Base-by-base conservation (phyloP, 352 stramenopile species). In the Phytophthora pluvialis region DNA sequence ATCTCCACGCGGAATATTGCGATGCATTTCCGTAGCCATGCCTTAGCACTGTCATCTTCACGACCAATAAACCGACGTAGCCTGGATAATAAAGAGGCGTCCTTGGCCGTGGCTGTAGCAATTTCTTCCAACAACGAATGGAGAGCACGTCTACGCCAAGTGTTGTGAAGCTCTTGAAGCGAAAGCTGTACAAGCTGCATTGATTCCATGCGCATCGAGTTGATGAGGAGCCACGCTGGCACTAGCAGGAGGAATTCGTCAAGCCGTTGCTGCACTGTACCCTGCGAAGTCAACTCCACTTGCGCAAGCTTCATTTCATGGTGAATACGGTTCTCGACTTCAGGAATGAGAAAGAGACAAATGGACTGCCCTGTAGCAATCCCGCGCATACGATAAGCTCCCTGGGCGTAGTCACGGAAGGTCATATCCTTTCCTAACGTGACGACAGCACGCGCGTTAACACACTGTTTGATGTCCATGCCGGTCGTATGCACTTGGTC, bases 191-290 rank as follows among this genome's bases (percentile, higher is more conserved):
- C 90, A 42, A 99, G 97, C 71, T 99, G 98, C 87, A 99, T 98
- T 58, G 98, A 98, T 70, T 99, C 98, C 65, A 98, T 99, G 28
- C 97, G 97, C 96, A 99, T 99, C 65, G 97, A 99, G 83, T 99
- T 99, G 49, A 99, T 94, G 50, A 98, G 91, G 29, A 99, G 87
- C 98, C 98, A 99, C 4, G 90, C 91, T 4, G 89, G 84, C 25
- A 96, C 88, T 5, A 93, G 65, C n/a, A 93, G 59, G 31, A 94
- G 72, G 47, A 89, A 95, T 29, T 79, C 80, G n/a, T 77, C 51
- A 29, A 94, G 63, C 0, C 50, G 39, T n/a, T 83, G 73, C 36
- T 84, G 60, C 21, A 48, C 40, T 35, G 71, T 60, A 5, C 51
- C 55, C 29, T 73, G 57, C 5, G 56, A 49, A 8, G 16, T 56